Evolutionary conservation across 2,329 filamentous ascomycete genomes (phyloP).

Genomic region (Diaporthe citri): DNA sequence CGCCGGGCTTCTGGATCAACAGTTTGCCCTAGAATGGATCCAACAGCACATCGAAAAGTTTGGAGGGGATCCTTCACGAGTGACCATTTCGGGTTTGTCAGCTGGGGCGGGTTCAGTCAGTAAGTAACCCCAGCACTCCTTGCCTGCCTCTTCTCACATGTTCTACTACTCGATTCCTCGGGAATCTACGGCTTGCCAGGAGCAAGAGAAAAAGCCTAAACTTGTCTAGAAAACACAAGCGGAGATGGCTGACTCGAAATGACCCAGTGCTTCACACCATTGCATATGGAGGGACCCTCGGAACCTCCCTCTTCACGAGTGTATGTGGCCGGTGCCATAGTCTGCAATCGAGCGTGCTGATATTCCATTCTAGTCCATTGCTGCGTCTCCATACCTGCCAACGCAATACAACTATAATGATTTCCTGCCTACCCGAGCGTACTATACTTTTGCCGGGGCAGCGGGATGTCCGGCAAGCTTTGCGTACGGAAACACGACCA

Average conservation of each 20-base stretch:
- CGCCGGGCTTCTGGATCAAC: constrained; percentile 71
- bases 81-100: constrained; percentile 75
- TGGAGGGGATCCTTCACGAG: constrained; percentile 65
- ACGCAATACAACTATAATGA: constrained; percentile 31
- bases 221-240: neutral
- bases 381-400: constrained; percentile 35
- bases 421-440: constrained; percentile 20
- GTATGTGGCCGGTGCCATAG: neutral
- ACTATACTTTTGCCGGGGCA: constrained; percentile 23
- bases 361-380: neutral
- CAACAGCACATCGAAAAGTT: constrained; percentile 68
- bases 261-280: constrained; percentile 2
- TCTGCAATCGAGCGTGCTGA: neutral
- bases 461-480: constrained; percentile 10
- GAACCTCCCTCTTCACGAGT: constrained; percentile 35
- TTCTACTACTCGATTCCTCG: neutral
- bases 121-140: neutral
- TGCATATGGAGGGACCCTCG: constrained; percentile 25
- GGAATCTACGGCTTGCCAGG: neutral
- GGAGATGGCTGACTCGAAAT: neutral
- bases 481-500: neutral
- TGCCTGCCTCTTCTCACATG: neutral
- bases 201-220: neutral
- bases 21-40: constrained; percentile 72
- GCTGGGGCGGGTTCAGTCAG: constrained; percentile 55